These are phyloP conservation scores for Hammondia hammondi DNA, from an alignment of 169 alveolate species.

Conservation along the genomic window DNA sequence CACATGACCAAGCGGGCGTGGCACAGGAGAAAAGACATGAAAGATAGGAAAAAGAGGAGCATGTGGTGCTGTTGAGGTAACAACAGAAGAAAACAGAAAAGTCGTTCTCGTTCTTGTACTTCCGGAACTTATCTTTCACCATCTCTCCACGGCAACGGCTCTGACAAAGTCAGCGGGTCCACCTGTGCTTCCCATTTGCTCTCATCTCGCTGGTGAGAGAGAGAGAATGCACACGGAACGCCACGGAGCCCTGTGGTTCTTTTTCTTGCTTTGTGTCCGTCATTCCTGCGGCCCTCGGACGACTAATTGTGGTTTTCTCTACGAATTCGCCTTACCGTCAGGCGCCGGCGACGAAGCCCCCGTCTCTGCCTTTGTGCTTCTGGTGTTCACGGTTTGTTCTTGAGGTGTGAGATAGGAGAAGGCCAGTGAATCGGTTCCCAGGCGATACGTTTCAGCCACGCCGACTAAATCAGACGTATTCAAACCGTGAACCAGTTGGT, in stretches of 20 bases:
- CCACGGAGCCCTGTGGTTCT: no score
- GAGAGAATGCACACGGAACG: no score
- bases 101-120: neutral
- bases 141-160: no score
- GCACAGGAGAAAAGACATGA: neutral
- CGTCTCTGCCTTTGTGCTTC: neutral
- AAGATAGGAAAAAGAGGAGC: neutral
- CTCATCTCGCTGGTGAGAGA: no score
- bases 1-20: neutral
- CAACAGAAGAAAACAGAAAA: neutral
- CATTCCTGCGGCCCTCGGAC: no score
- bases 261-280: no score
- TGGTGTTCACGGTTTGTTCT: neutral
- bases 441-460: conserved; percentile 10
- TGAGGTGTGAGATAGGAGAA: conserved; percentile 39
- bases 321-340: neutral
- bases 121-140: no score
- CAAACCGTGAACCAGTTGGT: conserved; percentile 93
- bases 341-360: neutral
- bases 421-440: conserved; percentile 46
- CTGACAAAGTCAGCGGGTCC: no score
- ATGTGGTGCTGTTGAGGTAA: neutral
- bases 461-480: conserved; percentile 36
- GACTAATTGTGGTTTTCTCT: neutral
- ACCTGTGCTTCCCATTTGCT: no score